phyloP scores from a whole-genome alignment of 176 grass and related monocot species.

The Tuctoria greenei region DNA sequence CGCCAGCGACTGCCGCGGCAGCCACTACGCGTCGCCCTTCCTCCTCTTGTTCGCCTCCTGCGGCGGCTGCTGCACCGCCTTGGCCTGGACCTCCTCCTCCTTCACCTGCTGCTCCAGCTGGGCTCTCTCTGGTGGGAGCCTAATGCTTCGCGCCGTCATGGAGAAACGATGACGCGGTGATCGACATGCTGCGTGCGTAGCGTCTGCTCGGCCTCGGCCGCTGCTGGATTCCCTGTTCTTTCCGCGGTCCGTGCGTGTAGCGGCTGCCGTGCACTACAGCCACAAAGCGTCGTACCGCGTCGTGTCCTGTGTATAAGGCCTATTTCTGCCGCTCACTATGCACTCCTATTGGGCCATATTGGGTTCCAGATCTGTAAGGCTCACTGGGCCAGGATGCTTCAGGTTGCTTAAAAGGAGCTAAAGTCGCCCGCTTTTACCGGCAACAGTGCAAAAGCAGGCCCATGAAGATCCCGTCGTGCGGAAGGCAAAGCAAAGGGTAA shows the following conservation, averaged over 20 bases:
- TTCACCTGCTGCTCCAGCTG: conserved; percentile 53
- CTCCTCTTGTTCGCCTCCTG: neutral
- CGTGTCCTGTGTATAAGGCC: conserved; percentile 43
- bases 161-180: conserved; percentile 59
- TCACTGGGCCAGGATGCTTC: too few species aligned
- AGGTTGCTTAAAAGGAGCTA: neutral
- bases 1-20: conserved; percentile 69
- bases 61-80: conserved; percentile 6
- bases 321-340: conserved; percentile 15
- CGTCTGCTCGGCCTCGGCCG: conserved; percentile 6
- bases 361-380: neutral
- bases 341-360: neutral
- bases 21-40: conserved; percentile 36
- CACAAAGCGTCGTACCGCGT: conserved; percentile 28
- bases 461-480: conserved; percentile 11
- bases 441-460: neutral
- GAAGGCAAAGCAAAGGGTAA: conserved; percentile 15
- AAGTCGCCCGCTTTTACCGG: neutral
- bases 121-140: conserved; percentile 30
- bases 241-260: neutral
- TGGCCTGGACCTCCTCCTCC: conserved; percentile 16
- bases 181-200: conserved; percentile 42
- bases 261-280: conserved; percentile 13
- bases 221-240: neutral
- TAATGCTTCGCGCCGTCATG: conserved; percentile 2